A percentile compares a stretch with the other conserved stretches of the same genome.
phyloP scores from a whole-genome alignment of 495 filamentous ascomycete genomes.

The Hypoxylon fragiforme region DNA sequence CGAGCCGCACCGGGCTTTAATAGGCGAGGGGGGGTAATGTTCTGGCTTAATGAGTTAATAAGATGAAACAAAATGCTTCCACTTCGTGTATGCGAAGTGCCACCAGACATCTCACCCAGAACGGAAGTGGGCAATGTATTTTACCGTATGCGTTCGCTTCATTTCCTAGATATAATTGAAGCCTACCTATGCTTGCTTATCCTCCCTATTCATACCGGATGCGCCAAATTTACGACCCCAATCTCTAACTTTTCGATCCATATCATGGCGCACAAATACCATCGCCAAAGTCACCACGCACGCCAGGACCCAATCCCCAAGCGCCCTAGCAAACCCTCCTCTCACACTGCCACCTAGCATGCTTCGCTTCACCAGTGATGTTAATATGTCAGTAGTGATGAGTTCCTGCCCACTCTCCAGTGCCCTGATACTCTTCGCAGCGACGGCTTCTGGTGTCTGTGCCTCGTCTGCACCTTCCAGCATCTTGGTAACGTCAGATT shows the following conservation, averaged over 20 bases:
- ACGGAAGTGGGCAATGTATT: no score
- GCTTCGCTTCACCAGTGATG: constrained; percentile 1
- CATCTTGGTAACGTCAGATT: constrained; percentile 72
- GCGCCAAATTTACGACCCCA: constrained; percentile 10
- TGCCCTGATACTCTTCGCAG: constrained; percentile 54
- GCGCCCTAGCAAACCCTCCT: neutral
- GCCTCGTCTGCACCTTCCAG: constrained; percentile 73
- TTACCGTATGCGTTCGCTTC: no score
- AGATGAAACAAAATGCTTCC: no score
- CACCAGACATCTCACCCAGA: no score
- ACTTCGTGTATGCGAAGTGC: no score
- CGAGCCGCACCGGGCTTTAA: no score
- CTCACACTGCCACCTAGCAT: constrained; percentile 3
- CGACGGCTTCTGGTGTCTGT: constrained; percentile 60
- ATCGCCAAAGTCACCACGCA: neutral
- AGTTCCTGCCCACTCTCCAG: constrained; percentile 57
- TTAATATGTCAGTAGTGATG: constrained; percentile 3
- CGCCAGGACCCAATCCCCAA: constrained; percentile 4
- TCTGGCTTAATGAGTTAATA: no score
- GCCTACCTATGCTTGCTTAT: constrained; percentile 1
- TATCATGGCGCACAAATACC: constrained; percentile 6
- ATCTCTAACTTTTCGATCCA: constrained; percentile 1
- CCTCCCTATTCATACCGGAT: neutral
- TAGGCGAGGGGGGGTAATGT: no score
- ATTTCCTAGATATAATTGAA: no score